A percentile compares a stretch with the other conserved stretches of the same genome.
Conservation (phyloP, 2,329 filamentous ascomycete genomes). For the Alternaria brassicae region DNA sequence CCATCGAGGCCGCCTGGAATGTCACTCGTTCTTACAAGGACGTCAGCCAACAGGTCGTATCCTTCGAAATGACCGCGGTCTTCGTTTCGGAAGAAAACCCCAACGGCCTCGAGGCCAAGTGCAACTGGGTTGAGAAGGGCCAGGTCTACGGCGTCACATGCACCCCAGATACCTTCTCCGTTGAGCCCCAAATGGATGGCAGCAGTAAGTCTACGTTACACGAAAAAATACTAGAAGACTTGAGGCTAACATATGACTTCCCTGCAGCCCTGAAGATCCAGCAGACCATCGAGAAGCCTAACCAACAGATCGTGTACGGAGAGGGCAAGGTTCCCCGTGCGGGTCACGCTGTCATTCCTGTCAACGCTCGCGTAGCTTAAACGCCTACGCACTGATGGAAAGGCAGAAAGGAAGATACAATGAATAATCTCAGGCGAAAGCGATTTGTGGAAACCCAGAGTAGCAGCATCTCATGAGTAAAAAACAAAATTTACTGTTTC, state of each 20-base stretch:
- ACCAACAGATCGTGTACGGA: neutral
- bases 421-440: no score
- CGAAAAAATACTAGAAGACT: accelerated
- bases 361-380: neutral
- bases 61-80: neutral
- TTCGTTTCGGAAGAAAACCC: neutral
- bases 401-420: neutral
- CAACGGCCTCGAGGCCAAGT: neutral
- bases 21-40: neutral
- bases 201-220: neutral
- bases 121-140: neutral
- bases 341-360: neutral
- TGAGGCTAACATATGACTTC: neutral
- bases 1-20: conserved; percentile 3
- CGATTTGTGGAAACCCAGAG: neutral
- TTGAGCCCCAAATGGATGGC: neutral
- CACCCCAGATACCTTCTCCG: neutral
- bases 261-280: neutral
- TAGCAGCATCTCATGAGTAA: neutral
- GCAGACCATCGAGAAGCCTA: conserved; percentile 1
- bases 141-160: neutral
- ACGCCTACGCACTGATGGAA: neutral
- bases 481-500: neutral
- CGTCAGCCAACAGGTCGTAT: neutral
- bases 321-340: neutral